A percentile compares a stretch with the other conserved stretches of the same genome.
Conservation (phyloP, 2,329 filamentous ascomycete genomes). For the Chaetothyriales sp. region DNA sequence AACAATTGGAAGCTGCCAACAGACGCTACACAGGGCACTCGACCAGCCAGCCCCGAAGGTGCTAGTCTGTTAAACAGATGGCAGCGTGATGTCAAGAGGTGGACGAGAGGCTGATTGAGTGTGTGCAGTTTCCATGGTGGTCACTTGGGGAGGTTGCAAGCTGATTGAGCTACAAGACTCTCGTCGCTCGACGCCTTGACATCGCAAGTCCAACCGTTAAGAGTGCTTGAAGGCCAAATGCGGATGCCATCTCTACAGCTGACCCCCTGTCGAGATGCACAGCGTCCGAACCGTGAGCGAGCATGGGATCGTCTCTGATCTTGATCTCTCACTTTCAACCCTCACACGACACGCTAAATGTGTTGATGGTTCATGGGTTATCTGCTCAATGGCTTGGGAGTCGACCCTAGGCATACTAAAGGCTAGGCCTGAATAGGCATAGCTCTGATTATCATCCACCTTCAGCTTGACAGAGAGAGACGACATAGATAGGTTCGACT, state of each 20-base stretch:
- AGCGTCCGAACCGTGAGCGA: no score
- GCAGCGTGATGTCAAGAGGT: not conserved
- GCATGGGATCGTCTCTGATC: no score
- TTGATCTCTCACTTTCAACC: no score
- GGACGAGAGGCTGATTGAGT: slow-evolving; percentile 19
- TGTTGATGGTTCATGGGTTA: no score
- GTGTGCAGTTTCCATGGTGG: slow-evolving; percentile 20
- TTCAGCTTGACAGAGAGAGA: not conserved
- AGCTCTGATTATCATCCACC: not conserved
- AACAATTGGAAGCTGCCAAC: slow-evolving; percentile 71
- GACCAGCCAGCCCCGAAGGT: slow-evolving; percentile 18
- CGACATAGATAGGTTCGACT: not conserved
- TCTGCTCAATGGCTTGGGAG: no score
- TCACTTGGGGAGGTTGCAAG: slow-evolving; percentile 13
- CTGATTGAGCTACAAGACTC: slow-evolving; percentile 9
- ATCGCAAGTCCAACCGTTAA: not conserved
- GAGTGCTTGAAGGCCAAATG: not conserved
- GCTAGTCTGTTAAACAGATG: not conserved
- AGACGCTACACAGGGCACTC: slow-evolving; percentile 13
- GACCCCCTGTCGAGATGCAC: no score
- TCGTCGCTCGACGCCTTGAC: not conserved
- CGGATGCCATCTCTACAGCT: no score
- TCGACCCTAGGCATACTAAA: no score
- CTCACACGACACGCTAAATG: no score
- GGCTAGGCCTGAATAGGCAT: not conserved